Percentiles rank a stretch among this genome's conserved stretches.
Conservation (phyloP, 257 asterid species). For the Solanum lignicaule region DNA sequence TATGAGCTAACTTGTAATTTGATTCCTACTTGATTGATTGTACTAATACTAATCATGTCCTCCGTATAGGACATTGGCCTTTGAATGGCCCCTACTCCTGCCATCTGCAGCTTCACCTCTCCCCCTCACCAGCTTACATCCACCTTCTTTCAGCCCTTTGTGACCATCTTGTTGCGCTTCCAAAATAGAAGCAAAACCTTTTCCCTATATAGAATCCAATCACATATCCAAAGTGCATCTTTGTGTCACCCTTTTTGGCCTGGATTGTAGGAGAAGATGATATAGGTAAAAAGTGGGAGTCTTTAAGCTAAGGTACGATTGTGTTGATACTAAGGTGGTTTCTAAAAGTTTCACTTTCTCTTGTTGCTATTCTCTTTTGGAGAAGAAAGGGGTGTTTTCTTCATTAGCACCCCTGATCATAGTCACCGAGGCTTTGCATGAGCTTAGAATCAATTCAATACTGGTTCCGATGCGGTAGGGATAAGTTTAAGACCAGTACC, state of each 20-base stretch:
- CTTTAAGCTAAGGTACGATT: background rate
- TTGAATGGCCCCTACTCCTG: background rate
- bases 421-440: background rate
- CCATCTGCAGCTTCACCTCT: background rate
- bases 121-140: background rate
- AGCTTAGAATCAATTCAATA: background rate
- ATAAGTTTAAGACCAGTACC: background rate
- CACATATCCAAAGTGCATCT: background rate
- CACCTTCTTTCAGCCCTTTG: background rate
- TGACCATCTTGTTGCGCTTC: background rate
- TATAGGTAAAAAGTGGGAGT: background rate
- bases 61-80: background rate
- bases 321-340: background rate
- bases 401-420: background rate
- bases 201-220: background rate
- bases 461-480: background rate
- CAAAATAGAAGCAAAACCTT: background rate
- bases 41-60: background rate
- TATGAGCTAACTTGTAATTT: background rate
- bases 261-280: background rate
- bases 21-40: background rate
- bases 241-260: background rate
- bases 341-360: background rate
- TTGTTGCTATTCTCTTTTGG: background rate
- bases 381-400: background rate